These are phyloP conservation scores for Pseudonitzschia pungens DNA, from an alignment of 108 stramenopile species.

Conservation along the genomic window DNA sequence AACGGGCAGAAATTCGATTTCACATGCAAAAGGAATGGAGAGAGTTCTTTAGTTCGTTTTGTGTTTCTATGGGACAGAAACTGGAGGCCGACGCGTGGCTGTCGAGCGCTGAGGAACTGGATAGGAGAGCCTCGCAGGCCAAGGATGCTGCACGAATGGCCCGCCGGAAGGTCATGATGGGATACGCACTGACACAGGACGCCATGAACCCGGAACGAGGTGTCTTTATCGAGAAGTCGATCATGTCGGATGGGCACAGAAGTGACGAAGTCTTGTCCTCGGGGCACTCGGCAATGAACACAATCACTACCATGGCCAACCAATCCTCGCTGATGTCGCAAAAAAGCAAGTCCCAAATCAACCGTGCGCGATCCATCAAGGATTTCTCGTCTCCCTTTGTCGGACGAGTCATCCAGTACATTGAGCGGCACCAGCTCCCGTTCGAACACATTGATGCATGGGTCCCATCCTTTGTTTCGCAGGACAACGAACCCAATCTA, in stretches of 20 bases:
- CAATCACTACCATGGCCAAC: neutral
- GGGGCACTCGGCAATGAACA: conserved; percentile 15
- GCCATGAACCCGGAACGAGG: conserved; percentile 47
- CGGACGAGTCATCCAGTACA: conserved; percentile 59
- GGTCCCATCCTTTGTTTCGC: conserved; percentile 70
- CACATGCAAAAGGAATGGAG: conserved; percentile 90
- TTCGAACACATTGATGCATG: conserved; percentile 88
- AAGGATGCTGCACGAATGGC: conserved; percentile 72
- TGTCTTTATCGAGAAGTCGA: conserved; percentile 76
- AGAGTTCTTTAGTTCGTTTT: conserved; percentile 68
- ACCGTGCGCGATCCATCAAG: conserved; percentile 20
- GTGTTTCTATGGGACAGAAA: conserved; percentile 53
- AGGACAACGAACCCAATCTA: conserved; percentile 4
- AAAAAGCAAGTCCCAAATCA: neutral
- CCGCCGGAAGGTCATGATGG: conserved; percentile 77
- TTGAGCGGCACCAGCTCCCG: conserved; percentile 69
- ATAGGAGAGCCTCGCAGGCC: conserved; percentile 65
- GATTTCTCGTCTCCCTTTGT: conserved; percentile 73
- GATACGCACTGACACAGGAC: conserved; percentile 71
- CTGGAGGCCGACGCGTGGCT: conserved; percentile 75
- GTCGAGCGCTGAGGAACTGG: conserved; percentile 77
- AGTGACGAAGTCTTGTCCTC: conserved; percentile 21
- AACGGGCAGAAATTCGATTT: conserved; percentile 79
- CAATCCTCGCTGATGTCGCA: neutral
- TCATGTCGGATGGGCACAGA: conserved; percentile 19